These are phyloP conservation scores for Lachnellula hyalina DNA, from an alignment of 2,329 filamentous ascomycete species.

Conservation along the genomic window DNA sequence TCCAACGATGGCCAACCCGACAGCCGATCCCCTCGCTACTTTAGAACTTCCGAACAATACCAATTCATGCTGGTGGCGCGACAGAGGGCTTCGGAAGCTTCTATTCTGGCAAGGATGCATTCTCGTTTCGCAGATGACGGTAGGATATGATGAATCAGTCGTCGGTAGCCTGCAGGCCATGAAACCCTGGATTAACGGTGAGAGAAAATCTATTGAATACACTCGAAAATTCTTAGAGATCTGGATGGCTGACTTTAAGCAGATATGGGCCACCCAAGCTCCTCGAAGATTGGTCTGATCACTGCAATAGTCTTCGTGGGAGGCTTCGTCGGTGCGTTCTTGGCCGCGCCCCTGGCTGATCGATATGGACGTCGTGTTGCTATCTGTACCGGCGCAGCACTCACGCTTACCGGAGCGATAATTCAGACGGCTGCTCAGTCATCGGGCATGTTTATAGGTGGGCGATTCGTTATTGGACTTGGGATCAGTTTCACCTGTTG, in stretches of 20 bases:
- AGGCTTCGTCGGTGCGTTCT: constrained; percentile 8
- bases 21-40: constrained; percentile 3
- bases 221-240: background rate
- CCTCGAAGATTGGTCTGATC: constrained; percentile 14
- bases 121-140: constrained; percentile 14
- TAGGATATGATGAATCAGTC: constrained; percentile 14
- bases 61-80: constrained; percentile 13
- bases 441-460: constrained; percentile 37
- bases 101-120: constrained; percentile 10
- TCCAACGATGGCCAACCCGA: background rate
- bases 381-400: constrained; percentile 23
- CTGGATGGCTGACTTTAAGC: background rate
- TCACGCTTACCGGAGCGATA: constrained; percentile 38
- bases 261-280: constrained; percentile 10
- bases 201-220: background rate
- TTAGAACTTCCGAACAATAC: constrained; percentile 12
- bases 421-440: constrained; percentile 38
- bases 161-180: constrained; percentile 16
- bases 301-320: constrained; percentile 16
- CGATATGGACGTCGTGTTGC: constrained; percentile 14
- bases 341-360: constrained; percentile 10
- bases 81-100: constrained; percentile 9
- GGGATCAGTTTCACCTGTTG: constrained; percentile 20
- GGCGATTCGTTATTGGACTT: constrained; percentile 35
- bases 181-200: constrained; percentile 14